Percentiles rank a stretch among this genome's conserved stretches.
These are phyloP conservation scores for Inga oerstediana DNA, from an alignment of 306 rosid species.

Conservation along the genomic window DNA sequence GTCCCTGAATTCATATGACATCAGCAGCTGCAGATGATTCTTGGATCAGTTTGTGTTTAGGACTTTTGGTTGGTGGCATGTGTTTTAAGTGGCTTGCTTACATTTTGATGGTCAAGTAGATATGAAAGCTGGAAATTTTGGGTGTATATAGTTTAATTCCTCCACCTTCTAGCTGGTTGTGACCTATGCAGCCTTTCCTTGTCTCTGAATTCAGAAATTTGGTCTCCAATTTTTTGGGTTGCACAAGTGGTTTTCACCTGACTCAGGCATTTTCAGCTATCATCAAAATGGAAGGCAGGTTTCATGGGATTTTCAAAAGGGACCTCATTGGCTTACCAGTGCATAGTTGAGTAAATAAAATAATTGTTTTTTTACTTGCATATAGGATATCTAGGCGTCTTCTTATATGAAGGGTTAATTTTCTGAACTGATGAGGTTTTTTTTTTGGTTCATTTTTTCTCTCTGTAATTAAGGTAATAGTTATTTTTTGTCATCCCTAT, in stretches of 20 bases:
- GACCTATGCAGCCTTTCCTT: background rate
- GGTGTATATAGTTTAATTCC: background rate
- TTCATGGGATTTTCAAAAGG: background rate
- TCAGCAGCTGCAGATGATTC: slow-evolving; percentile 1
- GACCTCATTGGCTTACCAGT: background rate
- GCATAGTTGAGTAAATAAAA: background rate
- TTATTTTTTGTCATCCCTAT: background rate
- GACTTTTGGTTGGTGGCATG: background rate
- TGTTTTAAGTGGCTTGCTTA: background rate
- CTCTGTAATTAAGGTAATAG: slow-evolving; percentile 21
- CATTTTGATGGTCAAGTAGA: background rate
- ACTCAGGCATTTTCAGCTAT: background rate
- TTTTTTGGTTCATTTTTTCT: slow-evolving; percentile 5
- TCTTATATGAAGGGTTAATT: background rate
- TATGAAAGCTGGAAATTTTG: background rate
- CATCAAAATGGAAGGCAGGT: background rate
- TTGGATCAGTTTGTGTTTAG: background rate
- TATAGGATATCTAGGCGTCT: background rate
- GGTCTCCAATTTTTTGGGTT: background rate
- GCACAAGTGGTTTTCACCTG: background rate
- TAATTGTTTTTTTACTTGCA: background rate
- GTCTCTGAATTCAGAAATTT: background rate
- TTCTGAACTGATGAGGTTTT: slow-evolving; percentile 17
- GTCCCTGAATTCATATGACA: background rate
- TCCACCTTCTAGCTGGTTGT: background rate